Percentiles rank a stretch among this genome's conserved stretches.
Conservation (phyloP, 1,284 basidiomycete species). For the Cutaneotrichosporon daszewskae region DNA sequence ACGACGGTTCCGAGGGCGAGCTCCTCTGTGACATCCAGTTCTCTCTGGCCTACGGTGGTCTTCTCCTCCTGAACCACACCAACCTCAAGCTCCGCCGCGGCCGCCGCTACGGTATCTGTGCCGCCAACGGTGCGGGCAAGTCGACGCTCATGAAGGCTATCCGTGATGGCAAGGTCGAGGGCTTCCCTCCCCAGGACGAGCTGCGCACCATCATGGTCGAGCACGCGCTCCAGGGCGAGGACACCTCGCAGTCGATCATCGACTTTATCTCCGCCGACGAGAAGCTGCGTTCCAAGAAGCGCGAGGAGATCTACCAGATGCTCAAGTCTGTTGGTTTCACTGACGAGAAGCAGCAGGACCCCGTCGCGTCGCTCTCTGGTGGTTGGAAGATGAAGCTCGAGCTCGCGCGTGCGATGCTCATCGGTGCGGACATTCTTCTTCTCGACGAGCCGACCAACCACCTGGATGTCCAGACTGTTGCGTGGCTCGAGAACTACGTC, state of each 20-base stretch:
- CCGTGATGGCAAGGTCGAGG: slow-evolving; percentile 89
- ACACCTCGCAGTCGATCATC: slow-evolving; percentile 69
- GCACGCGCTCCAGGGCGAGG: slow-evolving; percentile 90
- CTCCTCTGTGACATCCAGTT: slow-evolving; percentile 87
- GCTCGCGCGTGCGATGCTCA: slow-evolving; percentile 88
- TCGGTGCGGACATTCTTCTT: slow-evolving; percentile 88
- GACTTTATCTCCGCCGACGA: slow-evolving; percentile 73
- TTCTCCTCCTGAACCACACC: slow-evolving; percentile 93
- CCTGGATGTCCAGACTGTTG: slow-evolving; percentile 83
- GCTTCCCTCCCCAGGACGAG: slow-evolving; percentile 84
- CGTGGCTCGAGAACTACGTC: slow-evolving; percentile 91
- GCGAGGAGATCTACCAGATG: slow-evolving; percentile 68
- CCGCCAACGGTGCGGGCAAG: slow-evolving; percentile 93
- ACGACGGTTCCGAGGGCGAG: slow-evolving; percentile 82
- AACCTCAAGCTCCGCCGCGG: slow-evolving; percentile 85
- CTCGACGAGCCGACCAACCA: slow-evolving; percentile 53
- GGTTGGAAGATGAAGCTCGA: slow-evolving; percentile 98
- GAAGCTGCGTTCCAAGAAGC: slow-evolving; percentile 55
- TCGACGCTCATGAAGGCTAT: slow-evolving; percentile 95
- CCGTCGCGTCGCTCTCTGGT: slow-evolving; percentile 86
- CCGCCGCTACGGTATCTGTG: slow-evolving; percentile 89
- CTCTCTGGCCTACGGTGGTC: slow-evolving; percentile 92
- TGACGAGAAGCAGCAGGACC: slow-evolving; percentile 73
- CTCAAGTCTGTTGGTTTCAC: slow-evolving; percentile 87
- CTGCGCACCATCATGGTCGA: slow-evolving; percentile 91